Evolutionary conservation across 164 flowering plant genomes (phyloP), one percentile per base, ranked within the genome.

Genomic region (Magnolia sinica): DNA sequence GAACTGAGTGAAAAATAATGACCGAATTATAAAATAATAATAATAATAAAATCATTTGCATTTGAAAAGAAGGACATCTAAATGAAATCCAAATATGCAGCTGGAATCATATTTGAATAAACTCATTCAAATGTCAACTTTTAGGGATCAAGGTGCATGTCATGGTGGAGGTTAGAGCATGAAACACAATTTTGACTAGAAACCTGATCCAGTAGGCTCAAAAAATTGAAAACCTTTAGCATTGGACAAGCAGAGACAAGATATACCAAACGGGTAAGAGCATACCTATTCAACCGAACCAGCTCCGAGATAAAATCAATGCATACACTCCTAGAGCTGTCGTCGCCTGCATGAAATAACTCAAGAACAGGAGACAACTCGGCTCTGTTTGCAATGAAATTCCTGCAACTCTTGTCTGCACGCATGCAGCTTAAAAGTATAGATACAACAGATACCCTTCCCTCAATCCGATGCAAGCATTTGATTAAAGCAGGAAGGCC

Each of bases 311-410:
- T 83, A 82, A 92, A 89, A 20, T 86, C 89, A 52, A 88, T 81
- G 79, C 97, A 90, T 31, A 86, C 76, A 74, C 88, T 85, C 77
- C 82, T 87, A 3, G 78, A 84, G 45, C 76, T 77, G 74, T 90
- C 94, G 79, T 83, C 79, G 76, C 93, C 92, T 67, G 79, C 77
- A 85, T 92, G 92, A 85, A 90, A 89, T 76, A 89, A 73, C 73
- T 90, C 92, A 72, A 90, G 92, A 79, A 92, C 87, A 64, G 83
- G 88, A 73, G 86, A 77, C 68, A 88, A 72, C 74, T 92, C 90
- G 22, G 86, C 86, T 81, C 82, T 81, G 66, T 69, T 78, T 50
- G 93, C 97, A 81, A 90, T 86, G 73, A 85, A 73, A 79, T 76
- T 81, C 79, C 84, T 85, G 85, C 90, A 87, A 76, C 82, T 82